Evolutionary conservation across 768 basidiomycete genomes (phyloP), one percentile per base, ranked within the genome.

Genomic region (Goffeauzyma gilvescens): DNA sequence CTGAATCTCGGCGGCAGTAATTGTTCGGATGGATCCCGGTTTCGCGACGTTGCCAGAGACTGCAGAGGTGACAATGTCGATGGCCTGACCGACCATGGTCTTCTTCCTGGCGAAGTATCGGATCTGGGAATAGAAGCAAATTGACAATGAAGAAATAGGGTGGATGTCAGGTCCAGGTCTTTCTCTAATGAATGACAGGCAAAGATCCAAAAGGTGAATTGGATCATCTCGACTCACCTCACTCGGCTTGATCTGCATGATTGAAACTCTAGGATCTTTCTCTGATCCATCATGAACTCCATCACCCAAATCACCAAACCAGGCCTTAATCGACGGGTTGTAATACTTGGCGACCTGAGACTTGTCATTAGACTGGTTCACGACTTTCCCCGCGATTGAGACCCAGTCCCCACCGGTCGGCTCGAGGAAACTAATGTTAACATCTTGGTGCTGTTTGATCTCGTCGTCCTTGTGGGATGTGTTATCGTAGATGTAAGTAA

Each of bases 301-400:
- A 50, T 90, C 85, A 24, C 77, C 76, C 42, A 87, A 68, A 57
- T 90, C 79, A 27, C 81, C 83, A 53, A 89, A 89, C 71, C 83
- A 93, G 0, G 77, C 79, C 42, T 63, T 60, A 47, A 55, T 53
- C 13, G 57, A 37, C 2, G 59, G 59, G 44, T 48, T 57, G 50
- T 52, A 63, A 28, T 58, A 54, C 42, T 58, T 53, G 31, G 45
- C 49, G 24, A 63, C 52, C 31, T 52, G 7, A 71, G 41, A 44
- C 17, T 50, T 35, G 32, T 59, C 61, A 17, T 45, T 60, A 24
- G 73, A 68, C 2, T 79, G 81, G 36, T 17, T 35, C 34, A 35
- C 74, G 8, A 82, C 86, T 44, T 66, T 74, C 28, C 84, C 83
- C 26, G 76, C 72, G 51, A 77, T 77, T 7, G 79, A 78, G 2